Conservation (phyloP, 257 asterid species). For the Solanum clarkiae region DNA sequence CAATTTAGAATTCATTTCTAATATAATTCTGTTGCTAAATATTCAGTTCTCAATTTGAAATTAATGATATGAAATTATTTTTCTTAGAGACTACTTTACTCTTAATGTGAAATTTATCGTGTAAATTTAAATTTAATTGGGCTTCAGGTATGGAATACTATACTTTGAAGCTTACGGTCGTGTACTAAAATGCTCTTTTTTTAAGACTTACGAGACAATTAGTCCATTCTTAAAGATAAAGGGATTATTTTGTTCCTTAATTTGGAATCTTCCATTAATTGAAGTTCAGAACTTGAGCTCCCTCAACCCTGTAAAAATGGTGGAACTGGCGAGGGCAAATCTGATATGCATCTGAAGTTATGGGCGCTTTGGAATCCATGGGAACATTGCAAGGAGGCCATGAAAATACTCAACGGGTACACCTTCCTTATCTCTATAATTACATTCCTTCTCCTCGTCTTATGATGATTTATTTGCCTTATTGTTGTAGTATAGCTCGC, state of each 20-base stretch:
- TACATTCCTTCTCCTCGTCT: not conserved
- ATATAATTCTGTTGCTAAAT: too few species aligned
- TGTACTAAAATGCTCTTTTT: not conserved
- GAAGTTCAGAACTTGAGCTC: not conserved
- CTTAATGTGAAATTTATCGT: too few species aligned
- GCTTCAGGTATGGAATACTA: too few species aligned
- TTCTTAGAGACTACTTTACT: too few species aligned
- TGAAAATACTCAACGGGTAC: slow-evolving; percentile 72
- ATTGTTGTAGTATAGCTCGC: not conserved
- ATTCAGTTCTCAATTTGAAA: too few species aligned
- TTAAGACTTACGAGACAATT: not conserved
- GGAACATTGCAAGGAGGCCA: slow-evolving; percentile 69
- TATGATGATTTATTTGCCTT: not conserved
- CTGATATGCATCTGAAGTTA: slow-evolving; percentile 46
- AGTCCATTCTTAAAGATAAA: not conserved
- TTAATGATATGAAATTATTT: too few species aligned
- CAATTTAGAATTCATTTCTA: too few species aligned
- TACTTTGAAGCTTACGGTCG: too few species aligned
- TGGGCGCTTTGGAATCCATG: slow-evolving; percentile 75
- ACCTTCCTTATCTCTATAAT: not conserved
- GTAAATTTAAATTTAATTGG: too few species aligned
- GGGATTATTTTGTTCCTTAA: not conserved
- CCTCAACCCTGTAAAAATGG: not conserved
- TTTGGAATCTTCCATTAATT: not conserved
- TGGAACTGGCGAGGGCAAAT: slow-evolving; percentile 39